These are phyloP conservation scores for Strobilomyces dryophilus DNA, from an alignment of 768 basidiomycete genomes.

Conservation along the genomic window DNA sequence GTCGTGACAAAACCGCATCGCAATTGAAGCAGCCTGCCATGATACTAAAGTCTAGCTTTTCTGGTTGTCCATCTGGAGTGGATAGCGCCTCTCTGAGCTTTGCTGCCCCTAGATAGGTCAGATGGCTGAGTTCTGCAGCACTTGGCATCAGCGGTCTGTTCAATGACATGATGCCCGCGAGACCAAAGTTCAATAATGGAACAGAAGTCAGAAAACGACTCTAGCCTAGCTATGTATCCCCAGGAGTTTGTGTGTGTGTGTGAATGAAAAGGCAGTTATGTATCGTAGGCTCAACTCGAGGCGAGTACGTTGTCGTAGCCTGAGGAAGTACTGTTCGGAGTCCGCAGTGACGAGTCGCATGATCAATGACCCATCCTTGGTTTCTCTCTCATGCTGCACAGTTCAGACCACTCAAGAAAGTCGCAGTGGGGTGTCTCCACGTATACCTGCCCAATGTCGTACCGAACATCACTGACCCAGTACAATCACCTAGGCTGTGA, in stretches of 20 bases:
- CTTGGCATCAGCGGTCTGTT: conserved; percentile 21
- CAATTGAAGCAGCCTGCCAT: conserved; percentile 25
- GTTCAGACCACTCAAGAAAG: conserved; percentile 15
- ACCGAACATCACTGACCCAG: neutral
- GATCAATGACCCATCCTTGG: conserved; percentile 16
- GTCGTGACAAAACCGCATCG: conserved; percentile 4
- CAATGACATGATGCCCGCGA: conserved; percentile 14
- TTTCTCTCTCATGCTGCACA: conserved; percentile 8
- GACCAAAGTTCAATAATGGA: neutral
- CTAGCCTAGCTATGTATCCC: neutral
- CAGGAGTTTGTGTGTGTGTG: no score
- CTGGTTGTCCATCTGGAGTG: conserved; percentile 26
- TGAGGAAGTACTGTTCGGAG: no score
- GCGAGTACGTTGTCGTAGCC: neutral
- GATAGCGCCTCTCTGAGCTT: conserved; percentile 25
- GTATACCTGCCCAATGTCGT: conserved; percentile 13
- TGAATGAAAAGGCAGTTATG: no score
- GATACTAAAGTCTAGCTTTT: conserved; percentile 26
- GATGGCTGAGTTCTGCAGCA: conserved; percentile 21
- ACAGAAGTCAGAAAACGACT: neutral
- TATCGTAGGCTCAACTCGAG: neutral
- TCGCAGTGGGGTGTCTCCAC: conserved; percentile 26
- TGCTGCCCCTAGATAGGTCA: conserved; percentile 28
- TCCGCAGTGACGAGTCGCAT: neutral
- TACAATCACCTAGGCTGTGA: conserved; percentile 43